Percentiles rank a stretch among this genome's conserved stretches.
These are phyloP conservation scores for Suillus brevipes DNA, from an alignment of 768 basidiomycete genomes.

Conservation along the genomic window DNA sequence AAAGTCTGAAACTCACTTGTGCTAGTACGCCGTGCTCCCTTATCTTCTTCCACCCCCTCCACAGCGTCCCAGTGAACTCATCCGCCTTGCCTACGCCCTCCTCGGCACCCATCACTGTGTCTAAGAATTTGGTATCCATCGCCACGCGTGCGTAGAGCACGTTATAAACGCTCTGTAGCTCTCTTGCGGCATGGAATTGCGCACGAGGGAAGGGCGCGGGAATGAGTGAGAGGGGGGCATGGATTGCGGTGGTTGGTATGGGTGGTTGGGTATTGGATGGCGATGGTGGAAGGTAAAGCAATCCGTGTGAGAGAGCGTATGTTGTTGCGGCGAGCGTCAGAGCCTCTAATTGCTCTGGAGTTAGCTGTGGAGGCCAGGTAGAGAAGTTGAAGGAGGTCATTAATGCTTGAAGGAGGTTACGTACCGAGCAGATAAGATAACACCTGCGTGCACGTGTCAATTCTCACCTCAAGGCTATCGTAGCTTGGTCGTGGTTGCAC, in stretches of 20 bases:
- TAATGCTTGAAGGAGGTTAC: not conserved
- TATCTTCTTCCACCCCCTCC: constrained; percentile 81
- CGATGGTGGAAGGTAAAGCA: constrained; percentile 72
- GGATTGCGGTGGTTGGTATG: constrained; percentile 71
- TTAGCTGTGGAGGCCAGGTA: constrained; percentile 75
- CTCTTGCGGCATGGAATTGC: constrained; percentile 64
- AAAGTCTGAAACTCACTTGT: constrained; percentile 44
- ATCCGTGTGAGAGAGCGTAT: constrained; percentile 81
- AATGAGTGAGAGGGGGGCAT: constrained; percentile 87
- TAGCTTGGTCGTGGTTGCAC: no score
- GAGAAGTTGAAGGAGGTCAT: constrained; percentile 46
- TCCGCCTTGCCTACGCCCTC: constrained; percentile 80
- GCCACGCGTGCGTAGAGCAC: constrained; percentile 83
- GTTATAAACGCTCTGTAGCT: constrained; percentile 80
- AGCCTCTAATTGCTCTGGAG: constrained; percentile 54
- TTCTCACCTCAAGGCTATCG: no score
- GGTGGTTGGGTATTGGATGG: constrained; percentile 40
- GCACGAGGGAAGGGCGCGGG: constrained; percentile 82
- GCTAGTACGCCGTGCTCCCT: constrained; percentile 55
- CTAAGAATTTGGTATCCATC: constrained; percentile 75
- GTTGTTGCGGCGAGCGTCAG: constrained; percentile 71
- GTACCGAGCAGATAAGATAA: not conserved
- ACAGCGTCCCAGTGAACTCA: constrained; percentile 81
- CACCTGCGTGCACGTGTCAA: not conserved
- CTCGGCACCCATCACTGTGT: constrained; percentile 79